A percentile compares a stretch with the other conserved stretches of the same genome.
These are phyloP conservation scores for Pyrenula aspistea DNA, from an alignment of 495 filamentous ascomycete species.

Conservation along the genomic window DNA sequence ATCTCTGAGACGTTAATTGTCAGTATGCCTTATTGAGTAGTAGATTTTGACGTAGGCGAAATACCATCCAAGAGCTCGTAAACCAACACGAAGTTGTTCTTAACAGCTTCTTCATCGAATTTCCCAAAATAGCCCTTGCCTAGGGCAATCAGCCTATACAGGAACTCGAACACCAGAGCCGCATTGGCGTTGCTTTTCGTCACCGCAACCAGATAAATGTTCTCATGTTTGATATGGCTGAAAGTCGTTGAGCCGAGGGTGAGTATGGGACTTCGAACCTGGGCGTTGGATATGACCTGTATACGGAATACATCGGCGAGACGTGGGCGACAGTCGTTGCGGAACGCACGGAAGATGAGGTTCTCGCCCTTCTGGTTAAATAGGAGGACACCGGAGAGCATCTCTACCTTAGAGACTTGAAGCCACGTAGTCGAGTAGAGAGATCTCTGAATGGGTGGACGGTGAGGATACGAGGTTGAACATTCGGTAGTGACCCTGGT, in stretches of 20 bases:
- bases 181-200: slow-evolving; percentile 99
- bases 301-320: slow-evolving; percentile 99
- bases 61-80: slow-evolving; percentile 95
- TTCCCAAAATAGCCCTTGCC: slow-evolving; percentile 97
- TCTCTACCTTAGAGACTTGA: slow-evolving; percentile 28
- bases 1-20: slow-evolving; percentile 74
- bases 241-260: slow-evolving; percentile 97
- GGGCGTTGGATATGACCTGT: slow-evolving; percentile 97
- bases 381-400: slow-evolving; percentile 92
- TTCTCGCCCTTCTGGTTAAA: slow-evolving; percentile 99
- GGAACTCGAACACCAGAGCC: slow-evolving; percentile 94
- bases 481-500: too few relatives aligned
- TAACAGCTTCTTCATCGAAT: slow-evolving; percentile 98
- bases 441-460: too few relatives aligned
- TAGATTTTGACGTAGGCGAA: too few relatives aligned
- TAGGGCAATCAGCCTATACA: slow-evolving; percentile 82
- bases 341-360: slow-evolving; percentile 96
- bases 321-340: slow-evolving; percentile 91
- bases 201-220: slow-evolving; percentile 95
- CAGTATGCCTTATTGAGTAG: neutral
- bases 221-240: slow-evolving; percentile 98
- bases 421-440: too few relatives aligned
- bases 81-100: slow-evolving; percentile 98
- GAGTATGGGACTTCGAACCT: slow-evolving; percentile 94
- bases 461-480: too few relatives aligned